A percentile compares a stretch with the other conserved stretches of the same genome.
Conservation (phyloP, 306 rosid genomes). For the barrel medic (Medicago truncatula) region MtrunA17r5.0-ANR NC_053047.1:40903501-40904000, state of each 20-base stretch:
- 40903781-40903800: neutral
- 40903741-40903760: neutral
- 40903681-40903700: too few species aligned
- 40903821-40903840: neutral
- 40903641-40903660: too few species aligned
- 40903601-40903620: too few species aligned
- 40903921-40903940: neutral
- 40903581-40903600: too few species aligned
- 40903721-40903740: neutral
- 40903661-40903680: too few species aligned
- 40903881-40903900: neutral
- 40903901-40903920: neutral
- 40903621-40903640: too few species aligned
- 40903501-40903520: too few species aligned
- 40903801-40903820: neutral
- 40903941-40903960: neutral
- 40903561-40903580: too few species aligned
- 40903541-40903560: too few species aligned
- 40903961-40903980: neutral
- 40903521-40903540: too few species aligned
- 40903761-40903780: neutral
- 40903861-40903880: neutral
- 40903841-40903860: neutral
- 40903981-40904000: neutral
- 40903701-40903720: neutral